Conservation (phyloP, 2,329 filamentous ascomycete species). For the Shiraia sp. region DNA sequence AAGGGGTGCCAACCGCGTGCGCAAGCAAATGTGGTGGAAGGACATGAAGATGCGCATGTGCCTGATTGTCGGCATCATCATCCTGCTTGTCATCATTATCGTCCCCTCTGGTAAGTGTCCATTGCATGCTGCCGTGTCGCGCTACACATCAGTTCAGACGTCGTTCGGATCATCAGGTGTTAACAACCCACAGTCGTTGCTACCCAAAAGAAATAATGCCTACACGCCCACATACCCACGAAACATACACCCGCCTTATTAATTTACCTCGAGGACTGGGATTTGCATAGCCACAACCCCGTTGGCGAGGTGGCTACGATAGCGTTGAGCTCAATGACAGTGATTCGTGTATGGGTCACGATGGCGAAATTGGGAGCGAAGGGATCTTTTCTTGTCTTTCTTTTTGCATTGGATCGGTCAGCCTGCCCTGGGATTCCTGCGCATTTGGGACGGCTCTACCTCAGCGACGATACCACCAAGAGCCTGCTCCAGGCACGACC, state of each 20-base stretch:
- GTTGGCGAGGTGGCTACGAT: conserved; percentile 24
- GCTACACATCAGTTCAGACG: too few species aligned
- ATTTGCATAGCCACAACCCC: conserved; percentile 23
- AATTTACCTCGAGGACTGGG: conserved; percentile 24
- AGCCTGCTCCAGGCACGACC: conserved; percentile 27
- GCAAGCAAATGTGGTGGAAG: conserved; percentile 99
- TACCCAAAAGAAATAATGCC: conserved; percentile 25
- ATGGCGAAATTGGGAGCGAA: conserved; percentile 41
- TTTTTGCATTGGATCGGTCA: conserved; percentile 36
- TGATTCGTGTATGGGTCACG: conserved; percentile 37
- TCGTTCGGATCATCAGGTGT: neutral
- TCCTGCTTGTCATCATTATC: conserved; percentile 91
- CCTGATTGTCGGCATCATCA: conserved; percentile 85
- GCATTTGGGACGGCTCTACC: conserved; percentile 20
- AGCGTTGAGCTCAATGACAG: conserved; percentile 30
- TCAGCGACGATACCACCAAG: conserved; percentile 26
- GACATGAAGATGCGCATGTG: conserved; percentile 99
- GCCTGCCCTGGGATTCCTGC: conserved; percentile 19
- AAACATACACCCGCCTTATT: conserved; percentile 36
- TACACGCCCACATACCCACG: conserved; percentile 27
- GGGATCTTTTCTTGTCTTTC: conserved; percentile 41
- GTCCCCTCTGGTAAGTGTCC: conserved; percentile 77
- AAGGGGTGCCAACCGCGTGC: conserved; percentile 91
- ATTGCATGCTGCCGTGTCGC: too few species aligned
- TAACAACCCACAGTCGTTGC: conserved; percentile 31